Evolutionary conservation across 2,329 filamentous ascomycete species (phyloP).

Genomic region (Aspergillus sp.): DNA sequence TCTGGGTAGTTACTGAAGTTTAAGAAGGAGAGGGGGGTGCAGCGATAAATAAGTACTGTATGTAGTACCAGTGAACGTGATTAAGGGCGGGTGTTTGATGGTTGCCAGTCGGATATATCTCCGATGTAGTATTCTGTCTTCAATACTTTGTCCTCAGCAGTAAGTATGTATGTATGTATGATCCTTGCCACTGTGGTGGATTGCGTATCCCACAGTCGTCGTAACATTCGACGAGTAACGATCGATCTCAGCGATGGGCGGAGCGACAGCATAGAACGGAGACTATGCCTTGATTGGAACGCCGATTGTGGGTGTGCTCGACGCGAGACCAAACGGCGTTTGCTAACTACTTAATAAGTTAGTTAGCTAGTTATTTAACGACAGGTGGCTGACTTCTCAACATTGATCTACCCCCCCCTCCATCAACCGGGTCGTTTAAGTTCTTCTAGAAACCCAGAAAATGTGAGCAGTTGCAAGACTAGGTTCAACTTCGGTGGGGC

Average conservation of each 20-base stretch:
- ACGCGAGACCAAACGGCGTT: background rate
- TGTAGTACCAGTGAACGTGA: background rate
- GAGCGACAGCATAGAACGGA: background rate
- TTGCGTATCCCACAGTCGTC: background rate
- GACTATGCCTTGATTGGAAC: background rate
- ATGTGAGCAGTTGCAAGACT: background rate
- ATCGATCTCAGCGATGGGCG: background rate
- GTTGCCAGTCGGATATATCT: background rate
- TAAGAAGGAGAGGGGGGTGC: background rate
- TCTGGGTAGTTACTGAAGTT: background rate
- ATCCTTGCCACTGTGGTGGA: background rate
- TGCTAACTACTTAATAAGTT: too few species aligned
- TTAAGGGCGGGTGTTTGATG: background rate
- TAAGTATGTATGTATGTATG: background rate
- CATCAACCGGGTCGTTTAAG: conserved; percentile 2
- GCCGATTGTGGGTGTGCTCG: background rate
- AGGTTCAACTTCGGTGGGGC: conserved; percentile 15
- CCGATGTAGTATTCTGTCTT: background rate
- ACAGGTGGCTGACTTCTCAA: background rate
- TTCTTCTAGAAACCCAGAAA: conserved; percentile 22
- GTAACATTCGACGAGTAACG: background rate
- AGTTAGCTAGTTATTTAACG: background rate
- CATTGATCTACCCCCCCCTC: background rate
- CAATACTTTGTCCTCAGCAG: background rate
- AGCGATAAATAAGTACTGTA: too few species aligned